phyloP scores from a whole-genome alignment of 2,329 filamentous ascomycete species.

The Stemphylium lycopersici region DNA sequence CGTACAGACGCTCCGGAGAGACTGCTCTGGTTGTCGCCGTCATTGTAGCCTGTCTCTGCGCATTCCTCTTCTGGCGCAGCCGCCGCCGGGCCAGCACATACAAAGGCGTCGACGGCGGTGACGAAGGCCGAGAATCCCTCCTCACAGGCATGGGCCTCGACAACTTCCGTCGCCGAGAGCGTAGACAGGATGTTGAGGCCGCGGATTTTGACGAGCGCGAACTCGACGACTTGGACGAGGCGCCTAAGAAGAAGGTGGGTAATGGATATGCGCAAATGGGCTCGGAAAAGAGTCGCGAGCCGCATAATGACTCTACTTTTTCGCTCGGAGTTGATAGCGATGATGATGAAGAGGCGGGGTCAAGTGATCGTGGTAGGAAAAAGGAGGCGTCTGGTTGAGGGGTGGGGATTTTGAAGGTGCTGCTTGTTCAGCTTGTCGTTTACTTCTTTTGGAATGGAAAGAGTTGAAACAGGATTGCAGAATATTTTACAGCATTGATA shows the following conservation, averaged over 20 bases:
- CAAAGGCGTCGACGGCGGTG: slow-evolving; percentile 47
- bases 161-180: slow-evolving; percentile 53
- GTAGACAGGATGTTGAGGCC: slow-evolving; percentile 62
- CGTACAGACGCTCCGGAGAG: slow-evolving; percentile 87
- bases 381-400: slow-evolving; percentile 31
- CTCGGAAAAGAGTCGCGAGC: slow-evolving; percentile 37
- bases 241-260: slow-evolving; percentile 23
- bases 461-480: too few relatives aligned
- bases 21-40: slow-evolving; percentile 82
- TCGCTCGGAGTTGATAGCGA: slow-evolving; percentile 55
- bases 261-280: slow-evolving; percentile 32
- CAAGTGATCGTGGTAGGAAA: slow-evolving; percentile 39
- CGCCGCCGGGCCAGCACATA: slow-evolving; percentile 52
- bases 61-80: slow-evolving; percentile 69
- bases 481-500: too few relatives aligned
- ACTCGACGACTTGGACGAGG: slow-evolving; percentile 59
- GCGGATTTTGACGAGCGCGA: slow-evolving; percentile 68
- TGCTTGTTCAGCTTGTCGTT: too few relatives aligned
- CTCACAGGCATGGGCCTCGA: slow-evolving; percentile 54
- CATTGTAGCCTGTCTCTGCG: slow-evolving; percentile 75
- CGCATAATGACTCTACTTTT: slow-evolving; percentile 51
- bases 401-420: too few relatives aligned
- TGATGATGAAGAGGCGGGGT: slow-evolving; percentile 42
- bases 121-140: slow-evolving; percentile 54
- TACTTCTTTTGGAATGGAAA: too few relatives aligned